These are phyloP conservation scores for Mycena galopus DNA, from an alignment of 768 basidiomycete genomes.

Conservation along the genomic window DNA sequence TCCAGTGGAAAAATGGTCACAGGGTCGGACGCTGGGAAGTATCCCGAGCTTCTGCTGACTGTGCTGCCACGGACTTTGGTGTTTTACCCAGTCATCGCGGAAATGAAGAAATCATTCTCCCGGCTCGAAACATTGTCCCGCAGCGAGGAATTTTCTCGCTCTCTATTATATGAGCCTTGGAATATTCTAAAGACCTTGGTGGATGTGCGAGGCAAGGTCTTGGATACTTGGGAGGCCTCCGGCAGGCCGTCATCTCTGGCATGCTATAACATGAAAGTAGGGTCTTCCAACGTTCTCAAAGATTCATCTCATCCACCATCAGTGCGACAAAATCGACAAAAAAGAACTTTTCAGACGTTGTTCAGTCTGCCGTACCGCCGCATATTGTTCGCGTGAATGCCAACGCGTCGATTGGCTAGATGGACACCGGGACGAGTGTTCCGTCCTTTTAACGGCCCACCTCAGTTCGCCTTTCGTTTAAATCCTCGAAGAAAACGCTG, in stretches of 20 bases:
- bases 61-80: conserved; percentile 15
- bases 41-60: conserved; percentile 2
- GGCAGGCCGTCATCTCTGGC: conserved; percentile 11
- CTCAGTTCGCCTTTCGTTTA: conserved; percentile 7
- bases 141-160: conserved; percentile 7
- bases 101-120: conserved; percentile 19
- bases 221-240: conserved; percentile 11
- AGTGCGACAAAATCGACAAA: conserved; percentile 24
- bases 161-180: conserved; percentile 12
- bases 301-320: not conserved
- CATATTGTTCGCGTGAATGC: conserved; percentile 16
- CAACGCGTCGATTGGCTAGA: conserved; percentile 16
- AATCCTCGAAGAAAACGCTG: not conserved
- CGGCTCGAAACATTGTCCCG: conserved; percentile 3
- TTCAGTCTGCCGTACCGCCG: conserved; percentile 1
- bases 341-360: conserved; percentile 8
- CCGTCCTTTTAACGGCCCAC: not conserved
- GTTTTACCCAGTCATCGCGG: conserved; percentile 12
- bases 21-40: conserved; percentile 4
- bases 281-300: not conserved
- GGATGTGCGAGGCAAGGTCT: not conserved
- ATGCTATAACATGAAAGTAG: conserved; percentile 12
- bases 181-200: conserved; percentile 6
- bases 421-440: conserved; percentile 20
- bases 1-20: not conserved